Evolutionary conservation across 768 basidiomycete species (phyloP), one percentile per base, ranked within the genome.

Genomic region (Russula brevipes): DNA sequence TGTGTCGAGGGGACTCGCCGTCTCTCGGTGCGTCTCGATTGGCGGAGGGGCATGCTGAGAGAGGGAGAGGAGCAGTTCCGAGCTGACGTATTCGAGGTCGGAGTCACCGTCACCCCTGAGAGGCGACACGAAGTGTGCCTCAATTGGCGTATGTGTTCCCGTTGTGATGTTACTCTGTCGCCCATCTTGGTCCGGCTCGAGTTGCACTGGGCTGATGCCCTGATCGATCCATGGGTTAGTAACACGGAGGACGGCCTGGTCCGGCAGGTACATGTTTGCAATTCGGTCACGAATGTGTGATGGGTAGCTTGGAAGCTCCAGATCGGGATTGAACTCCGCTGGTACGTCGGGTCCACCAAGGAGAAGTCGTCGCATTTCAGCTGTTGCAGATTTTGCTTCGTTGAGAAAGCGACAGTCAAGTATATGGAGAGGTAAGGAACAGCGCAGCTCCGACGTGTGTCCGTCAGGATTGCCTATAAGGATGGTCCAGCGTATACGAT

Each of bases 401-500:
- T 86, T 80, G 16, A 90, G 78, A 1, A 96, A 76, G 12, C 82
- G 78, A 62, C 81, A 72, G 67, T 94, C 87, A 30, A 98, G 86
- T 53, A 98, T 80, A 70, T 91, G 85, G 39, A 98, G 75, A 0
- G 96, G 96, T 5, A 98, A 80, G 1, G 94, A 94, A 73, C 96
- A 98, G 16, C 94, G 86, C n/a, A 98, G 80, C 73, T 98, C 94
- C 9, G 93, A 95, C 3, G 86, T 87, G 72, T 98, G 96, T 0
- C 94, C 94, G 71, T 98, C 96, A 7, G 80, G 79, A 72, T 98
- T 98, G 66, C 80, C 80, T 70, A 95, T 88, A 57, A 86, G 77
- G 65, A 92, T 88, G 16, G 73, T 82, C 90, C 90, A 91, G 44
- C 87, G 82, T 68, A 98, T 81, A 54, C 89, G 86, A 75, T 98